Percentiles rank a stretch among this genome's conserved stretches.
Conservation (phyloP, 2,329 filamentous ascomycete species). For the Arthroderma uncinatum region DNA sequence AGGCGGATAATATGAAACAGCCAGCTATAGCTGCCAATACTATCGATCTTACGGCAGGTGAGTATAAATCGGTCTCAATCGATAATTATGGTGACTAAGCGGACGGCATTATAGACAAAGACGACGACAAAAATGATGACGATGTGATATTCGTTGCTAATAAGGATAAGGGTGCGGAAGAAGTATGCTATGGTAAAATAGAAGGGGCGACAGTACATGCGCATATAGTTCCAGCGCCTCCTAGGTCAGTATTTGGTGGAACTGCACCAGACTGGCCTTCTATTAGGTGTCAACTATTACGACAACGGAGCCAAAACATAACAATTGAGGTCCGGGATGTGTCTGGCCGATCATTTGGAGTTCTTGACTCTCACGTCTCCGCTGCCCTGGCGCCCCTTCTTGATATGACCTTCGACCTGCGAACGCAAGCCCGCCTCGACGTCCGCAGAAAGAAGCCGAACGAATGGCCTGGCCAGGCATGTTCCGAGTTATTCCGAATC, state of each 20-base stretch:
- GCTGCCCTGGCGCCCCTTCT: slow-evolving; percentile 60
- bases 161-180: slow-evolving; percentile 52
- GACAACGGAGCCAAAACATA: slow-evolving; percentile 45
- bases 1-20: slow-evolving; percentile 31
- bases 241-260: slow-evolving; percentile 52
- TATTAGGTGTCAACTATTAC: slow-evolving; percentile 60
- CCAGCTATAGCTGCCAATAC: slow-evolving; percentile 38
- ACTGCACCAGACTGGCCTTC: slow-evolving; percentile 52
- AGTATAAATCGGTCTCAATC: neutral
- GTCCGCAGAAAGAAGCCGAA: slow-evolving; percentile 50
- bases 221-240: slow-evolving; percentile 43
- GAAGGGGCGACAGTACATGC: slow-evolving; percentile 57
- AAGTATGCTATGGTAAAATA: slow-evolving; percentile 72
- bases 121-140: slow-evolving; percentile 28
- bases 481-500: slow-evolving; percentile 51
- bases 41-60: slow-evolving; percentile 37
- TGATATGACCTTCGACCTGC: slow-evolving; percentile 54
- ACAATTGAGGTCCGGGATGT: slow-evolving; percentile 65
- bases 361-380: slow-evolving; percentile 58
- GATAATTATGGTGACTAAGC: neutral
- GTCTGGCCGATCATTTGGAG: slow-evolving; percentile 59
- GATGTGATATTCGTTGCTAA: slow-evolving; percentile 39
- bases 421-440: slow-evolving; percentile 60
- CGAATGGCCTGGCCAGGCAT: slow-evolving; percentile 54
- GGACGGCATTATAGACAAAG: slow-evolving; percentile 23